phyloP scores from a whole-genome alignment of 2,329 filamentous ascomycete genomes.

The Aspergillus aculeatus region DNA sequence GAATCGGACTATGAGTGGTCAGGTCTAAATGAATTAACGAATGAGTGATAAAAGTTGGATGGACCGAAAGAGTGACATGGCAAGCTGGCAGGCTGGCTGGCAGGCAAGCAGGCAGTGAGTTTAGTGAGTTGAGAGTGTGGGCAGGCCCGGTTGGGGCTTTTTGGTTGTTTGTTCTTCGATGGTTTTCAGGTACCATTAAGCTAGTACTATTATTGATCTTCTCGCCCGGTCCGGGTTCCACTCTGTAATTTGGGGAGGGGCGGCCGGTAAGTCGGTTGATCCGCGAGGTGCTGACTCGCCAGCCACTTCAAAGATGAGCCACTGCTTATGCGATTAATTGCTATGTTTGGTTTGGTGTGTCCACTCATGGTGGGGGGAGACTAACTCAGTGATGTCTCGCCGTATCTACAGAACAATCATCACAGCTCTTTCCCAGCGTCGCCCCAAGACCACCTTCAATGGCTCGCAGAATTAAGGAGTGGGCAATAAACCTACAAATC shows the following conservation, averaged over 20 bases:
- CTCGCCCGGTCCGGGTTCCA: conserved; percentile 6
- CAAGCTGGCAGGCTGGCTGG: conserved; percentile 19
- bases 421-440: neutral
- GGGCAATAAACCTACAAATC: neutral
- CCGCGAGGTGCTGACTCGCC: neutral
- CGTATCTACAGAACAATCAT: neutral
- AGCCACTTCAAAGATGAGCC: neutral
- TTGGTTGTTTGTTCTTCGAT: conserved; percentile 4
- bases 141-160: neutral
- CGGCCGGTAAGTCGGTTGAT: neutral
- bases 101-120: neutral
- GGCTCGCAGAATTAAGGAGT: neutral
- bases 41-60: conserved; percentile 31
- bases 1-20: conserved; percentile 16
- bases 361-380: neutral
- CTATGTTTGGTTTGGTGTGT: neutral
- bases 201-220: neutral
- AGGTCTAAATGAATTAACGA: conserved; percentile 27
- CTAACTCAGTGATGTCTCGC: neutral
- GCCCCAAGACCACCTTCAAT: neutral
- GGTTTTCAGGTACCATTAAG: conserved; percentile 7
- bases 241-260: neutral
- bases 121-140: neutral
- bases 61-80: conserved; percentile 28
- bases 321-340: neutral